These are phyloP conservation scores for Neocatenulostroma microsporum DNA, from an alignment of 2,329 filamentous ascomycete genomes.

Conservation along the genomic window DNA sequence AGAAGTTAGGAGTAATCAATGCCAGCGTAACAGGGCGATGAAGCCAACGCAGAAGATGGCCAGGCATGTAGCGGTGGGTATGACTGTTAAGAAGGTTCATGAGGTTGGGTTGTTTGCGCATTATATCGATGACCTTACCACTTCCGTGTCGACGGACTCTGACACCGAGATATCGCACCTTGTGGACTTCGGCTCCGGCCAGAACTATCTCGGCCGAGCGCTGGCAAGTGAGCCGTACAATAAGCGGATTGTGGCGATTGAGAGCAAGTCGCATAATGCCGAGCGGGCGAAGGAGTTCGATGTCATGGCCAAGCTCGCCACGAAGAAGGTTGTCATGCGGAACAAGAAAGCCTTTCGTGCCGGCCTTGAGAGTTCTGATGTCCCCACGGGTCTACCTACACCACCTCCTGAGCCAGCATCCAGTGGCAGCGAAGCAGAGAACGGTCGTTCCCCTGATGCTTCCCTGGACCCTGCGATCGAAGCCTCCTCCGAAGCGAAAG, in stretches of 20 bases:
- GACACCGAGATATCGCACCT: conserved; percentile 63
- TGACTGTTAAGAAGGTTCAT: conserved; percentile 94
- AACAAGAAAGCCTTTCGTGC: conserved; percentile 74
- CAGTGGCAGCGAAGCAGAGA: conserved; percentile 5
- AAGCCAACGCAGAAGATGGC: conserved; percentile 51
- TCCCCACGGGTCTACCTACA: conserved; percentile 14
- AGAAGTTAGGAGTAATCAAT: conserved; percentile 41
- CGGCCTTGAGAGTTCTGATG: conserved; percentile 20
- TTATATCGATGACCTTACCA: conserved; percentile 64
- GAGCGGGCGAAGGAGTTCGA: conserved; percentile 77
- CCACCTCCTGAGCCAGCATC: conserved; percentile 13
- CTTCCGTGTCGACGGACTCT: conserved; percentile 44
- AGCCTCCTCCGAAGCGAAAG: conserved; percentile 53
- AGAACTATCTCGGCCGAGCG: conserved; percentile 88
- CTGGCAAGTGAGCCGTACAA: conserved; percentile 81
- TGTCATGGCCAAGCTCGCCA: conserved; percentile 66
- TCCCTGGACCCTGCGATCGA: conserved; percentile 43
- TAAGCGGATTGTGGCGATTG: conserved; percentile 80
- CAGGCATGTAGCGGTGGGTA: conserved; percentile 70
- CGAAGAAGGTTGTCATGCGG: conserved; percentile 63
- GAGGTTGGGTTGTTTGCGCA: conserved; percentile 87
- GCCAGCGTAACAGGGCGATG: conserved; percentile 23
- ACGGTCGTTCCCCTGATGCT: conserved; percentile 12
- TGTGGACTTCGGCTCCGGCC: conserved; percentile 91
- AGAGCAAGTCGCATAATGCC: conserved; percentile 80